Evolutionary conservation across 768 basidiomycete genomes (phyloP), one percentile per base, ranked within the genome.

Genomic region (Lactarius indigo): DNA sequence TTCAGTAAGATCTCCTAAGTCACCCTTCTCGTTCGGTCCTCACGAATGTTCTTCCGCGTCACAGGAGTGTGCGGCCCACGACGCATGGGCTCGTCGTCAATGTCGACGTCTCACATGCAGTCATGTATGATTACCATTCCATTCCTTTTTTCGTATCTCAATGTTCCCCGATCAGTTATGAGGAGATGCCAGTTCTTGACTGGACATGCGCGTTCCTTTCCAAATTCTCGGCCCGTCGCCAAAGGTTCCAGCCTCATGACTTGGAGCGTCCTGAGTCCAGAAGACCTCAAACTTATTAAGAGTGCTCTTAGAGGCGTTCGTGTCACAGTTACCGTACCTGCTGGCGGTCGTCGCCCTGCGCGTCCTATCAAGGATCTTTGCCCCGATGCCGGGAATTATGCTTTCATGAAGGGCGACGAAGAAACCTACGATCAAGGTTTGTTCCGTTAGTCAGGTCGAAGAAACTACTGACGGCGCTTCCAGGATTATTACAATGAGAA

Each of bases 41-140:
- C 58, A 68, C 26, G 5, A 26, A 26, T 30, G 30, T 59, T 63
- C 17, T 31, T 37, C 42, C 42, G 54, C 62, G 33, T 9, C 42
- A 30, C 50, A 69, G 69, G 69, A 68, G 66, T n/a, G 66, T 69
- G 26, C 47, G 69, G 10, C 69, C 69, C 17, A 63, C 66, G 1
- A 20, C 60, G 6, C 61, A 28, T 4, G 57, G 66, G 2, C 67
- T 69, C 15, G 58, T 69, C n/a, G 35, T 69, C 26, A 69, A 69
- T 18, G 69, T 69, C 17, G 69, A 69, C 3, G 65, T 69, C 17
- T 68, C 69, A 0, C 61, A 68, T 42, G 69, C 69, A 0, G 18
- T 66, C 2, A 28, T 69, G 69, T 69, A 59, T 35, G 68, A n/a
- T 9, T 17, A 37, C 35, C 35, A 4, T 20, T 1, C 9, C 44